Evolutionary conservation across 2,329 filamentous ascomycete species (phyloP), one percentile per base, ranked within the genome.

Genomic region (Pseudogymnoascus sp.): DNA sequence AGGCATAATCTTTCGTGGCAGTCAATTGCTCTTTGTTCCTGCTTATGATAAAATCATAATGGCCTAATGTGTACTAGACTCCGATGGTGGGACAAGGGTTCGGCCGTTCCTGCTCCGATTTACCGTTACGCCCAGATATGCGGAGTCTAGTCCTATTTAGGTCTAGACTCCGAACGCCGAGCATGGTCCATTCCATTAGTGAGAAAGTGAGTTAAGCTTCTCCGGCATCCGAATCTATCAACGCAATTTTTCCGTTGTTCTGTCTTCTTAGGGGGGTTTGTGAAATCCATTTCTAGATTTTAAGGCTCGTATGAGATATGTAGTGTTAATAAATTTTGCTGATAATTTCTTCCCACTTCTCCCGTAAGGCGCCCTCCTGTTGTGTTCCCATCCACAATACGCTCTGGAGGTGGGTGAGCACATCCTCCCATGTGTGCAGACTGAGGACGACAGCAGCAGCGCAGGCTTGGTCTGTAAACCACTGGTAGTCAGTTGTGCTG

Each of bases 341-440:
- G 69, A 70, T 33, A 26, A 72, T 64, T 5, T 65, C 64, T 24
- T 72, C 67, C 73, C 73, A 75, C 10, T 68, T 66, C 4, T 65
- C 65, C 4, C 67, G 68, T 53, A 75, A 74, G 2, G 69, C 56
- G 4, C 37, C 38, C 16, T 69, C 67, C 4, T 65, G 67, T 2
- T 37, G 60, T 7, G 62, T 69, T 19, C 72, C 68, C 24, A 74
- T 33, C 74, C 74, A 75, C 3, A 76, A 65, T 3, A 76, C 47
- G 2, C 50, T 65, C 62, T 68, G 67, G 6, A 75, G 61, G 24
- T 61, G 63, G 2, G 33, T 10, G 2, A 65, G 14, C 1, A 68
- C 65, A n/a, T 72, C 68, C 1, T 68, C 62, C 71, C 71, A 73
- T n/a, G n/a, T 59, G 11, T 37, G 40, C 5, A 70, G 10, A 13